Base-by-base conservation (phyloP, 176 grass and related monocot genomes). In the Cocos nucifera region DNA sequence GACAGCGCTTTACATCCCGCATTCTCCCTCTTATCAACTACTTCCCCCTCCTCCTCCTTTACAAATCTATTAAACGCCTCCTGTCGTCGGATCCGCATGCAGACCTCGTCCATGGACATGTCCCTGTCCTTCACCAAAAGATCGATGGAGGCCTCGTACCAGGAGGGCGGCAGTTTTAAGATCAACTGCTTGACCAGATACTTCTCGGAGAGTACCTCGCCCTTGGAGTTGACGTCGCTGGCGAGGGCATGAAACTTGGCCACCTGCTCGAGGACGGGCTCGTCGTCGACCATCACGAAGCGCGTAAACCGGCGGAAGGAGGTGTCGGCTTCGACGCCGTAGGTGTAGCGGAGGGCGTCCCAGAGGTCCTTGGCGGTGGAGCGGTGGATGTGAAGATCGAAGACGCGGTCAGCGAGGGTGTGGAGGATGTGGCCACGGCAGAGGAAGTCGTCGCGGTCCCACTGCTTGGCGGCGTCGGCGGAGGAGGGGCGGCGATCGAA, bases 351-450 rank as follows among this genome's bases (percentile, higher is more conserved):
- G 59, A 83, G 18, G 44, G 75, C 80, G 5, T 20, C 3, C 81
- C 81, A 84, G 20, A 66, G 16, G 22, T 15, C 52, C 55, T 0
- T 15, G 23, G 59, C 59, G 17, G 70, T 79, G 75, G 58, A 14
- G 64, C 49, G 59, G 49, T 21, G 81, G 3, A 14, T 28, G 81
- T 74, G 71, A 64, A 59, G 23, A 23, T 58, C 58, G 49, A 83
- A 56, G 6, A 79, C 8, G 54, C 54, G 54, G 76, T 79, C 53
- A 3, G 70, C 63, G 75, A 79, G 68, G 32, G 63, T 16, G 19
- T 53, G 2, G 50, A 83, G 75, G 69, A 84, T 74, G 69, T 79
- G 75, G 53, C 75, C 81, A 0, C 81, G 70, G 60, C 58, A 84
- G n/a, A 84, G 5, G 15, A 54, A 53, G 64, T 79, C 75, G 7